Base-by-base conservation (phyloP, 2,329 filamentous ascomycete genomes). In the Grosmannia huntii region DNA sequence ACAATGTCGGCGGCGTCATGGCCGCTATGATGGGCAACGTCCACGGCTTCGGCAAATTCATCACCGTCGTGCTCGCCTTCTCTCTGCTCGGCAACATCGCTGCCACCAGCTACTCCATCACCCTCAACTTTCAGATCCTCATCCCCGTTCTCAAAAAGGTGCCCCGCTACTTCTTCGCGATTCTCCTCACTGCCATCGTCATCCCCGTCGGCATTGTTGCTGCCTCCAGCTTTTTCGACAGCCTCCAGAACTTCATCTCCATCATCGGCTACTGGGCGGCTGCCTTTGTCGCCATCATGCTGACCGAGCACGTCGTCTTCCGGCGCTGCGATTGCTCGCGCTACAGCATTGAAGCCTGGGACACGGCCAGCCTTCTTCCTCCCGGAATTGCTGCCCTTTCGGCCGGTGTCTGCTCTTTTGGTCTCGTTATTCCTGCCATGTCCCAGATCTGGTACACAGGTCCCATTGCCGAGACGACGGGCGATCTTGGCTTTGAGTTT, bases 41-140 rank as follows among this genome's bases (percentile, higher is more conserved):
- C 0, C 78, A 79, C 23, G 79, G 79, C 0, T 85, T 86, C 62
- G 82, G 82, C 57, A 80, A 80, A 61, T 84, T 86, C 62, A 70
- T 84, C 21, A 76, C 81, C 1, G 81, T 84, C 2, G 66, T 85
- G 9, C 74, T 85, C 21, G 75, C 78, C 6, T 72, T 83, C 48
- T 79, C 77, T 1, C 67, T 85, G 51, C 69, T 85, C 12, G 82
- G 81, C 28, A 85, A 85, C 67, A 72, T 83, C 12, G 73, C 78
- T 1, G 79, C 77, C 19, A 82, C 79, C 19, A 78, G 81, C 69
- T 85, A 85, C 71, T 77, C 79, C 64, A 76, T 85, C 63, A 81
- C 81, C 4, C 74, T 85, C 62, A 84, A 85, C 72, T 81, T 84
- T 68, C 74, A 76, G 66, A 69, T 75, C 61, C 64, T 76, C 11